Base-by-base conservation (phyloP, 768 basidiomycete genomes). In the Lyophyllum atratum region DNA sequence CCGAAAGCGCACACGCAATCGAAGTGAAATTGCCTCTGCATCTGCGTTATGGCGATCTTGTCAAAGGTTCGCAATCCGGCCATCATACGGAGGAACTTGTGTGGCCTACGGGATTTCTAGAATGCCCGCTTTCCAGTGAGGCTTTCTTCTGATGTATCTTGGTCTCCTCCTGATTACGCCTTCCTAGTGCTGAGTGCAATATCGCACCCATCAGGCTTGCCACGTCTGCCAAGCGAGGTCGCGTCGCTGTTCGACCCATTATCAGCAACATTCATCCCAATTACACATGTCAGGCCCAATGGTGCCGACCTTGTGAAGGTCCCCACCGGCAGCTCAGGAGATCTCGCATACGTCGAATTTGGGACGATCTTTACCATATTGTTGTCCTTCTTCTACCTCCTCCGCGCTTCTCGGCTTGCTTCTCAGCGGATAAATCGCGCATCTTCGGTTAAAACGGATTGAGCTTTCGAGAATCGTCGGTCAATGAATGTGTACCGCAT, bases 21-120 rank as follows among this genome's bases (percentile, higher is more conserved):
- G 64, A 71, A 21, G 68, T 81, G 11, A 69, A 73, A 25, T 67
- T 83, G 11, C 81, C 81, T 15, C 65, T 83, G 48, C 81, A 83
- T 55, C 56, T 78, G 24, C 76, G 81, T 12, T 83, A 81, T 59
- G 80, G 76, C 6, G 54, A 67, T 19, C 70, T 71, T 29, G 61
- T 64, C 22, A 39, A 46, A 34, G 25, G 54, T 28, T 53, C 60
- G n/a, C 46, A 39, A 24, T 58, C 61, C 28, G 59, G 65, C 7
- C 71, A 70, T 49, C 64, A 71, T 56, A 58, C 60, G 7, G 69
- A 70, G 28, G 60, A 66, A 22, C 58, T 81, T 11, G 61, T 67
- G 21, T 72, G 72, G 72, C 80, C 80, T 2, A 63, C 60, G 3
- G 72, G 70, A 4, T 78, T 81, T 64, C 46, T 79, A 26, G 63